Conservation (phyloP, 192 early-diverging fungal genomes). For the Allomyces macrogynus region DNA sequence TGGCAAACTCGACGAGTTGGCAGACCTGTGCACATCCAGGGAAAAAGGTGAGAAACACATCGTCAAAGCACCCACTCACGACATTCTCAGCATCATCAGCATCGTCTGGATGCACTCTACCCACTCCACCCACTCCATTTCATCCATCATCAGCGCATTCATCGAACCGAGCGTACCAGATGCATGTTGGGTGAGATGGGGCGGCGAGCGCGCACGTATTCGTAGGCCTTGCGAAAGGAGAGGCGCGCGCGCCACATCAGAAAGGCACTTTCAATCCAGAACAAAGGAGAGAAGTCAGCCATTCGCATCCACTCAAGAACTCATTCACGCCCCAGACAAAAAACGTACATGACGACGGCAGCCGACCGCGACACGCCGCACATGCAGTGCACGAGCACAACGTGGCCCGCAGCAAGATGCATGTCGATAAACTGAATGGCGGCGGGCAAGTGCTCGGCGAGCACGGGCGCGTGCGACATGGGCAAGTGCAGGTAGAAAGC, state of each 20-base stretch:
- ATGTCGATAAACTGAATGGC: background rate
- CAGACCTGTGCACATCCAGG: background rate
- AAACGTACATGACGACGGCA: background rate
- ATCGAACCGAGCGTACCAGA: background rate
- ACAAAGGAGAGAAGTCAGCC: too few species aligned
- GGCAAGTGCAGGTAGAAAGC: background rate
- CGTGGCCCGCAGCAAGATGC: background rate
- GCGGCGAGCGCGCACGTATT: background rate
- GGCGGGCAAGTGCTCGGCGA: background rate
- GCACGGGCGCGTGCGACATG: background rate
- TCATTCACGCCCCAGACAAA: too few species aligned
- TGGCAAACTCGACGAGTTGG: background rate
- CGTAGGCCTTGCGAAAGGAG: background rate
- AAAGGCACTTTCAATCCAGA: background rate
- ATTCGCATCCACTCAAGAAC: too few species aligned
- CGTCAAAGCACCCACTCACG: too few species aligned
- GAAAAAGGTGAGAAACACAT: too few species aligned
- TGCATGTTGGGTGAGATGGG: background rate
- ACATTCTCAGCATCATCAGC: too few species aligned
- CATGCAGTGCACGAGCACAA: slow-evolving; percentile 1
- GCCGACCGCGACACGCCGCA: background rate
- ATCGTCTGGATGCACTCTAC: too few species aligned
- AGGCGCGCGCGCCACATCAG: background rate
- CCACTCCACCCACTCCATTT: too few species aligned
- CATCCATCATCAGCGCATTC: too few species aligned